Conservation (phyloP, 257 asterid genomes). For the Primulina huaijiensis region DNA sequence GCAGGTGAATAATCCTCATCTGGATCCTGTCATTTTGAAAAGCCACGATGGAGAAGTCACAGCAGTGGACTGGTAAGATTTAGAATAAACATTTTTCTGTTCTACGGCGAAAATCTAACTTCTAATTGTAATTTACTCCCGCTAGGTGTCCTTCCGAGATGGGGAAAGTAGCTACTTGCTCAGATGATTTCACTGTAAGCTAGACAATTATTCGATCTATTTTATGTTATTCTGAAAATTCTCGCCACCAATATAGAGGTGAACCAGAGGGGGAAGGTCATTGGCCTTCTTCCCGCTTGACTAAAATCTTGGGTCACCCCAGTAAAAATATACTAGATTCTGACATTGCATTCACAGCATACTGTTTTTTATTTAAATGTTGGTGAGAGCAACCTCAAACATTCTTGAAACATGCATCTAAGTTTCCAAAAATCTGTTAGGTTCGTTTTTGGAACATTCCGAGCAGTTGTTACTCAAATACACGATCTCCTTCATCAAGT, state of each 20-base stretch:
- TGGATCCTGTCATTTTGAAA: slow-evolving; percentile 57
- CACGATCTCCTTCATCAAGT: slow-evolving; percentile 75
- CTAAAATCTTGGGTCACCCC: background rate
- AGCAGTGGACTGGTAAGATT: slow-evolving; percentile 78
- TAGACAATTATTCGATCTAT: too few relatives aligned
- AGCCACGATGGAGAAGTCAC: slow-evolving; percentile 94
- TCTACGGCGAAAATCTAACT: background rate
- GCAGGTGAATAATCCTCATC: slow-evolving; percentile 82
- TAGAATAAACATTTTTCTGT: background rate
- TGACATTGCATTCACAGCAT: background rate
- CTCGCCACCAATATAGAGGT: too few relatives aligned
- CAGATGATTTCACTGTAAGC: slow-evolving; percentile 97
- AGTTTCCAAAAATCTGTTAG: slow-evolving; percentile 31
- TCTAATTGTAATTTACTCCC: slow-evolving; percentile 27
- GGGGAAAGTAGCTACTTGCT: slow-evolving; percentile 87
- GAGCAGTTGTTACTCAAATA: slow-evolving; percentile 68
- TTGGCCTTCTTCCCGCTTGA: background rate
- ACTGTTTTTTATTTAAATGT: background rate
- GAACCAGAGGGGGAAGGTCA: too few relatives aligned
- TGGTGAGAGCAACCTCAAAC: background rate
- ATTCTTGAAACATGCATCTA: background rate
- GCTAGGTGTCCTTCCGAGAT: slow-evolving; percentile 78
- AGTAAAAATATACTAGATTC: background rate
- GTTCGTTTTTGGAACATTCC: slow-evolving; percentile 77
- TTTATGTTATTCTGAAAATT: too few relatives aligned